Conservation (phyloP, 2,329 filamentous ascomycete species). For the Hortaea werneckii region DNA sequence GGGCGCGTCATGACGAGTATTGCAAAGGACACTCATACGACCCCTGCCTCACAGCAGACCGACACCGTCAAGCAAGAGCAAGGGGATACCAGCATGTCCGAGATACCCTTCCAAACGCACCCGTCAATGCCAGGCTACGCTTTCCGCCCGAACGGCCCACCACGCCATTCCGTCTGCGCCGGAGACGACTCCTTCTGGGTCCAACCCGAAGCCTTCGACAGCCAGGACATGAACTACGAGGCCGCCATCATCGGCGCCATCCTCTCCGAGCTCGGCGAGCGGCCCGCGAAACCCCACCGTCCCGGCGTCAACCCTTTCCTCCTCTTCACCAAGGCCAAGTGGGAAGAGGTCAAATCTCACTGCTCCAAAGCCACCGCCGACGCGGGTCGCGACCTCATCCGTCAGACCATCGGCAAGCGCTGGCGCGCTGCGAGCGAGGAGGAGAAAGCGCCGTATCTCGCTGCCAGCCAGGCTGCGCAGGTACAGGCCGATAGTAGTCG, state of each 20-base stretch:
- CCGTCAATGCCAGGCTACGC: slow-evolving; percentile 11
- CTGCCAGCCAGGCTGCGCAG: slow-evolving; percentile 63
- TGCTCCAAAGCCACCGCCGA: slow-evolving; percentile 58
- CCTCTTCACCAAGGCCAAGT: slow-evolving; percentile 71
- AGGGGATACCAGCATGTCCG: slow-evolving; percentile 1
- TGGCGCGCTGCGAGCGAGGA: slow-evolving; percentile 71
- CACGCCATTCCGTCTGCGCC: slow-evolving; percentile 21
- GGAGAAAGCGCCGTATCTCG: slow-evolving; percentile 66
- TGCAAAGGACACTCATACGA: neutral
- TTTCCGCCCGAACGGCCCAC: slow-evolving; percentile 14
- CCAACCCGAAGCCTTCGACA: slow-evolving; percentile 11
- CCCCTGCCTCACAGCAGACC: neutral
- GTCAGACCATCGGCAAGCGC: slow-evolving; percentile 76
- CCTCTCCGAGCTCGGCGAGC: slow-evolving; percentile 57
- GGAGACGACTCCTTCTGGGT: slow-evolving; percentile 25
- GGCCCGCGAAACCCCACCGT: slow-evolving; percentile 62
- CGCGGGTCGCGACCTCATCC: slow-evolving; percentile 60
- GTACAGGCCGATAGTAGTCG: slow-evolving; percentile 49
- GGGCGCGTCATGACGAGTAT: neutral
- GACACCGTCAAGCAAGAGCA: slow-evolving; percentile 19
- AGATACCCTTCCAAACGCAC: neutral
- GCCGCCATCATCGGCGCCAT: slow-evolving; percentile 48
- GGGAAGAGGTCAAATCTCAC: slow-evolving; percentile 51
- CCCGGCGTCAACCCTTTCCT: slow-evolving; percentile 76
- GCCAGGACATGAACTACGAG: slow-evolving; percentile 43